A percentile compares a stretch with the other conserved stretches of the same genome.
phyloP scores from a whole-genome alignment of 2,329 filamentous ascomycete species.

The Verticillium isaacii region DNA sequence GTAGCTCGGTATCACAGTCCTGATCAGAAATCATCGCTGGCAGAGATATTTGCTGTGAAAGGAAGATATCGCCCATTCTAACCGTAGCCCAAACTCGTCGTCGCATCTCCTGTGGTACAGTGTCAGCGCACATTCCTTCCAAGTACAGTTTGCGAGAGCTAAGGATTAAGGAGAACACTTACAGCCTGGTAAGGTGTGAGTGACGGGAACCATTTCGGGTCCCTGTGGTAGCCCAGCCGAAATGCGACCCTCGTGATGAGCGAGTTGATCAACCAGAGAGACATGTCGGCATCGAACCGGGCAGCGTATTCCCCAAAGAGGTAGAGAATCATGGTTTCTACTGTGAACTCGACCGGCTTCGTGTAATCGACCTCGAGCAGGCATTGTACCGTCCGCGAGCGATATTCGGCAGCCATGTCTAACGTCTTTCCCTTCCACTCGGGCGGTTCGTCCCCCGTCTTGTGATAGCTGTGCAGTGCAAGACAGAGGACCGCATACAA shows the following conservation, averaged over 20 bases:
- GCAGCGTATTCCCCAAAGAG: constrained; percentile 71
- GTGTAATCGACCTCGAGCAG: constrained; percentile 74
- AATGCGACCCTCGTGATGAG: constrained; percentile 54
- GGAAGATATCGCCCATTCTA: constrained; percentile 68
- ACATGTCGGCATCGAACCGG: constrained; percentile 68
- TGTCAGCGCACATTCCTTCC: constrained; percentile 6
- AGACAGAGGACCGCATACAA: constrained; percentile 73
- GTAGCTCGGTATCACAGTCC: constrained; percentile 71
- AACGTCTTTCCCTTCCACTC: constrained; percentile 67
- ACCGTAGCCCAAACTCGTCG: constrained; percentile 66
- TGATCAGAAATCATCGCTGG: constrained; percentile 67
- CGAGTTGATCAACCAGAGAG: constrained; percentile 54
- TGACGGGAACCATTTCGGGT: constrained; percentile 67
- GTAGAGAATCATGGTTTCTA: constrained; percentile 75
- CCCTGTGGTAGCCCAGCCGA: constrained; percentile 74
- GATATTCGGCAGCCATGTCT: constrained; percentile 59
- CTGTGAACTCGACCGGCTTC: constrained; percentile 65
- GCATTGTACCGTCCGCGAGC: constrained; percentile 71
- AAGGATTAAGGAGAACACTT: constrained; percentile 20
- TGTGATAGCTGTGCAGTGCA: constrained; percentile 73
- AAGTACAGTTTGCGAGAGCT: not conserved
- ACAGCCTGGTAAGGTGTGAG: constrained; percentile 69
- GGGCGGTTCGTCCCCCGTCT: constrained; percentile 73
- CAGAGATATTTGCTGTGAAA: constrained; percentile 68
- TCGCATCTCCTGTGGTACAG: constrained; percentile 57